These are phyloP conservation scores for Trypanosoma mega DNA, from an alignment of 208 protist genomes.

Conservation along the genomic window DNA sequence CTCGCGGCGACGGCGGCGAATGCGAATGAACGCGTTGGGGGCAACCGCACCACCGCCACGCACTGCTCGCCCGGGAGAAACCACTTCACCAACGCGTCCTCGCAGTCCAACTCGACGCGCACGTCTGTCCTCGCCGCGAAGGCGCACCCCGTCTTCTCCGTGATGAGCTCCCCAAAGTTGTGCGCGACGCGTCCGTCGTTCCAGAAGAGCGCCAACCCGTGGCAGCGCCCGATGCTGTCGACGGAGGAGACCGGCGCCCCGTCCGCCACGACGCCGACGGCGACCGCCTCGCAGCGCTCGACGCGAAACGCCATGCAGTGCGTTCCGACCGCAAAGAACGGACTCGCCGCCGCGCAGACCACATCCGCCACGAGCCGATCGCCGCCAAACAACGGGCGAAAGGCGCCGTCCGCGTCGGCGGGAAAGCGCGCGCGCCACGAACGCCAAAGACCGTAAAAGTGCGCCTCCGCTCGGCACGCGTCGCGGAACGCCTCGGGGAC, in stretches of 20 bases:
- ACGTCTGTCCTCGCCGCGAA: conserved; percentile 35
- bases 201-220: conserved; percentile 59
- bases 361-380: conserved; percentile 41
- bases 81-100: conserved; percentile 56
- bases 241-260: neutral
- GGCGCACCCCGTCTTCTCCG: conserved; percentile 36
- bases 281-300: conserved; percentile 46
- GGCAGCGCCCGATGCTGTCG: conserved; percentile 9
- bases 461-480: conserved; percentile 40
- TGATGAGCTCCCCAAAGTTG: conserved; percentile 34
- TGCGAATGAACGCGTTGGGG: conserved; percentile 34
- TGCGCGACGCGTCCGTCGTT: conserved; percentile 56
- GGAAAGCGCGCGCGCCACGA: conserved; percentile 39
- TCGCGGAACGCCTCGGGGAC: conserved; percentile 42
- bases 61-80: conserved; percentile 40
- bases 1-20: conserved; percentile 47
- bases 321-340: conserved; percentile 32
- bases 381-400: conserved; percentile 34
- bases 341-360: conserved; percentile 47
- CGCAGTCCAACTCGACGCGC: conserved; percentile 50
- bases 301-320: conserved; percentile 57
- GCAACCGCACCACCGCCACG: conserved; percentile 58
- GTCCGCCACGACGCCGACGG: conserved; percentile 42
- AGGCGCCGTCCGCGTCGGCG: conserved; percentile 24
- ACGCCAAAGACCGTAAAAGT: conserved; percentile 52